Conservation (phyloP, 129 eudicot genomes). For the Helianthus annuus region DNA sequence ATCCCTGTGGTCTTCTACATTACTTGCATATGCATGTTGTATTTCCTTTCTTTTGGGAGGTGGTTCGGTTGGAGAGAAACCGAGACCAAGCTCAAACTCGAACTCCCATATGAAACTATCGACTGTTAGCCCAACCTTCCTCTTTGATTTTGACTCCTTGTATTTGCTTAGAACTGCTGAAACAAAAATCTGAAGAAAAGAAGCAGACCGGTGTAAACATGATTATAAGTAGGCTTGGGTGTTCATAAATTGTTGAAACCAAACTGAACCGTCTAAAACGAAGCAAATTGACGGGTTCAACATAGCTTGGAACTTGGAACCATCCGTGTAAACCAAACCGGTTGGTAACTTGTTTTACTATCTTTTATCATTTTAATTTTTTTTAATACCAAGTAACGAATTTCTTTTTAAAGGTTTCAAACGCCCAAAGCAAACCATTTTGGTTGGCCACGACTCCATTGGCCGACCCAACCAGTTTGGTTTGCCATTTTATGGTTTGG, state of each 20-base stretch:
- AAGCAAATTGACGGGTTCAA: not conserved
- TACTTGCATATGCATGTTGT: constrained; percentile 26
- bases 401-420: not conserved
- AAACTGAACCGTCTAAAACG: not conserved
- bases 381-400: not conserved
- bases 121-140: constrained; percentile 37
- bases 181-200: constrained; percentile 47
- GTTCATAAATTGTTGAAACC: not conserved
- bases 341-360: not conserved
- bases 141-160: constrained; percentile 65
- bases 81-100: not conserved
- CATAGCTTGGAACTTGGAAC: not conserved
- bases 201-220: not conserved
- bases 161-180: constrained; percentile 57
- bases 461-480: not conserved
- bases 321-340: too few relatives aligned
- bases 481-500: not conserved
- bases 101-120: constrained; percentile 51
- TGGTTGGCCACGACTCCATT: too few relatives aligned
- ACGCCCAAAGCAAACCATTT: not conserved
- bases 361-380: not conserved
- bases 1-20: constrained; percentile 40
- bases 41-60: constrained; percentile 25
- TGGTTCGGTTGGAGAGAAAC: constrained; percentile 42
- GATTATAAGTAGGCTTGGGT: not conserved